Evolutionary conservation across 169 alveolate genomes (phyloP), one percentile per base, ranked within the genome.

Genomic region (Prorocentrum cordatum): DNA sequence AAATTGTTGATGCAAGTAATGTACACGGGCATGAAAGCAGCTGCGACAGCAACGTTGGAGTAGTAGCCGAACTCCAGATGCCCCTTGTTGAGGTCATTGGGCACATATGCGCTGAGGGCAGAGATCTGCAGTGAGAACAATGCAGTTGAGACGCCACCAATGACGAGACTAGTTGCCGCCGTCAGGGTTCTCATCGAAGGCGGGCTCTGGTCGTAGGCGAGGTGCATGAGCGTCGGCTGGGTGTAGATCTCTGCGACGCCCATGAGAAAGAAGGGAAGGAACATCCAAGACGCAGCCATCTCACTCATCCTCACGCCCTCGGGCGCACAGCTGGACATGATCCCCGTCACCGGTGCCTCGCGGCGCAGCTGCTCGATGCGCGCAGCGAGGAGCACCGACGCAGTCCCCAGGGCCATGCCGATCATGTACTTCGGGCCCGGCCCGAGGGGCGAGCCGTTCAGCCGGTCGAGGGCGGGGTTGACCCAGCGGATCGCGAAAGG

Each of bases 321-420:
- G 1, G 89, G 89, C 24, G 89, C 89, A 80, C 89, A 80, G n/a
- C 62, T 59, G 27, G 89, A 80, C n/a, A n/a, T n/a, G 73, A 38
- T 45, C 89, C 77, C 38, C 9, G 33, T 31, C 39, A 29, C 35
- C 35, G 33, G 67, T n/a, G 35, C 61, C 61, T 47, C 29, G 29
- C 61, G n/a, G 6, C 9, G 26, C 18, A 54, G 26, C 20, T 27
- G 54, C 29, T 75, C 86, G n/a, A 75, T 59, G 72, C 33, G 26
- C 18, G 86, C 86, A 5, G 86, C 86, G 1, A 75, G n/a, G 45
- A 58, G n/a, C 72, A 75, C 86, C 1, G 86, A 75, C 26, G 59
- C 36, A 10, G 62, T 72, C 1, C 86, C 86, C 35, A 73, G 71
- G 71, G 47, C 47, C 50, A 39, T 14, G 14, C 22, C 50, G 14